A percentile compares a stretch with the other conserved stretches of the same genome.
phyloP scores from a whole-genome alignment of 768 basidiomycete species.

The Pleurotus eryngii region DNA sequence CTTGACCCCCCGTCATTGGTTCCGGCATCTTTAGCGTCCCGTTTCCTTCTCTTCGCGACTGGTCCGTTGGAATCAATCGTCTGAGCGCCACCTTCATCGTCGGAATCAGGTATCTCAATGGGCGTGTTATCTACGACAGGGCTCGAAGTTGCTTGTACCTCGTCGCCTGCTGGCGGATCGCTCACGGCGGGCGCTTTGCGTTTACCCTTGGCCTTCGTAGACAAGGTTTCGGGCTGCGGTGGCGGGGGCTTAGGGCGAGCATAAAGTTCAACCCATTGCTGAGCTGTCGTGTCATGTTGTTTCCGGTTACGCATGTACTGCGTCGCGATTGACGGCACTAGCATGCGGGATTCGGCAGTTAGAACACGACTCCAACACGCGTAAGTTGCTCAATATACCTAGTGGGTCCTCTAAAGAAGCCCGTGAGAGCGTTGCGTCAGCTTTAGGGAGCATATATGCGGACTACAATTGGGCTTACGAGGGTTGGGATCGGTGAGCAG shows the following conservation, averaged over 20 bases:
- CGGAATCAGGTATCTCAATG: slow-evolving; percentile 27
- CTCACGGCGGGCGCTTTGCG: slow-evolving; percentile 17
- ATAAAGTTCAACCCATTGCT: slow-evolving; percentile 73
- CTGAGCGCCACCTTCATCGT: slow-evolving; percentile 13
- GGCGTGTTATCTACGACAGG: slow-evolving; percentile 10
- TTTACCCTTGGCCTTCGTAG: slow-evolving; percentile 35
- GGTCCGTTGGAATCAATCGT: background rate
- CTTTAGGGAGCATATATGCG: background rate
- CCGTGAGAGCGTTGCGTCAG: background rate
- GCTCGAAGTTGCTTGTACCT: background rate
- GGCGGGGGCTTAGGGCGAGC: slow-evolving; percentile 48
- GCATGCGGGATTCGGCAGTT: background rate
- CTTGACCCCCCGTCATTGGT: slow-evolving; percentile 9
- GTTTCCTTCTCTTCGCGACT: slow-evolving; percentile 32
- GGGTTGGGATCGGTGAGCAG: slow-evolving; percentile 94
- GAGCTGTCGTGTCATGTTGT: slow-evolving; percentile 73
- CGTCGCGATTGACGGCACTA: slow-evolving; percentile 70
- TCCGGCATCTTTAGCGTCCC: slow-evolving; percentile 11
- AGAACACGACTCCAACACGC: background rate
- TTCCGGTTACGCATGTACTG: slow-evolving; percentile 64
- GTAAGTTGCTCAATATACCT: slow-evolving; percentile 37
- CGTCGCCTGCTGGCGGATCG: slow-evolving; percentile 12
- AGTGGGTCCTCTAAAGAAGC: slow-evolving; percentile 59
- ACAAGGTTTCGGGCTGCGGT: slow-evolving; percentile 18
- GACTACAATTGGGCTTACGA: slow-evolving; percentile 43